Percentiles rank a stretch among this genome's conserved stretches.
These are phyloP conservation scores for Paxillus ammoniavirescens DNA, from an alignment of 768 basidiomycete genomes.

Conservation along the genomic window DNA sequence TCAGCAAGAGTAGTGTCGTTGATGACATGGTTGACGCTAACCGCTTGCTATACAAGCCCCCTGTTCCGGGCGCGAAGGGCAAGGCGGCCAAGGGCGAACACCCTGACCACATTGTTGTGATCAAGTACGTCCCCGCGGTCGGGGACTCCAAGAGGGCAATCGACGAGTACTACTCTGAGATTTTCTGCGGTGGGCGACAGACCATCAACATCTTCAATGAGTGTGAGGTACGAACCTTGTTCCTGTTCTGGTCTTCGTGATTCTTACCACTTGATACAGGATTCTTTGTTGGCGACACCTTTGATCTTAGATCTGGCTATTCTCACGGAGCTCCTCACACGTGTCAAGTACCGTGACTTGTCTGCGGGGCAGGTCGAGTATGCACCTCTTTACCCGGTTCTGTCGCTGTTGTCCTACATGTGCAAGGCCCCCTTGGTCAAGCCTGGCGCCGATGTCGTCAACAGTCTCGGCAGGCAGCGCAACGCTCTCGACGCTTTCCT, in stretches of 20 bases:
- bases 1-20: slow-evolving; percentile 94
- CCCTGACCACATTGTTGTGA: slow-evolving; percentile 95
- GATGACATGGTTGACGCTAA: slow-evolving; percentile 98
- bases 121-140: slow-evolving; percentile 95
- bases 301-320: slow-evolving; percentile 93
- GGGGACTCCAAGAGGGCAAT: slow-evolving; percentile 99
- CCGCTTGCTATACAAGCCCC: slow-evolving; percentile 84
- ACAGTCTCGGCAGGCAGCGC: slow-evolving; percentile 92
- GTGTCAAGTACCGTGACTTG: slow-evolving; percentile 80
- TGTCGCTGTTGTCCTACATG: slow-evolving; percentile 95
- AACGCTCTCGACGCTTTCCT: slow-evolving; percentile 92
- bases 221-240: slow-evolving; percentile 66
- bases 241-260: not conserved
- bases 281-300: slow-evolving; percentile 93
- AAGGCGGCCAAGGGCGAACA: slow-evolving; percentile 85
- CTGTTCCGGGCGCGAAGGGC: slow-evolving; percentile 51
- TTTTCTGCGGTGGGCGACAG: slow-evolving; percentile 92
- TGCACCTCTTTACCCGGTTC: slow-evolving; percentile 82
- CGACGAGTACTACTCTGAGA: slow-evolving; percentile 99
- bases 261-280: slow-evolving; percentile 42
- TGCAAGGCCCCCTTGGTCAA: slow-evolving; percentile 98
- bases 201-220: slow-evolving; percentile 98
- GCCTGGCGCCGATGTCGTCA: slow-evolving; percentile 90
- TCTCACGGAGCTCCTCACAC: slow-evolving; percentile 91
- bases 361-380: slow-evolving; percentile 54